Percentiles rank a stretch among this genome's conserved stretches.
phyloP scores from a whole-genome alignment of 2,329 filamentous ascomycete species.

The Colletotrichum gigasporum region DNA sequence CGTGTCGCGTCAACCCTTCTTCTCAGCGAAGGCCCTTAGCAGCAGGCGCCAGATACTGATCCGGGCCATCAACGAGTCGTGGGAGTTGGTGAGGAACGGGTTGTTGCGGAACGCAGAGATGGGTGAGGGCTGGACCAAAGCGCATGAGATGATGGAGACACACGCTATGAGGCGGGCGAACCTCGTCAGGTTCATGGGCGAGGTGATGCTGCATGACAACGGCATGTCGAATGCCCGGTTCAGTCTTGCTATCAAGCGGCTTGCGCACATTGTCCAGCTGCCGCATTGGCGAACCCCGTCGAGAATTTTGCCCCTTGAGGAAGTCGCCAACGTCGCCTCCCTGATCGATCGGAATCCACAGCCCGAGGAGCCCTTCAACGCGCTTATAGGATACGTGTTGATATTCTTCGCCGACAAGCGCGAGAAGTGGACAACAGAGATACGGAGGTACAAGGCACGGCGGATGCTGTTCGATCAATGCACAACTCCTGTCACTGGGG shows the following conservation, averaged over 20 bases:
- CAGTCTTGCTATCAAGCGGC: background rate
- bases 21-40: slow-evolving; percentile 1
- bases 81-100: background rate
- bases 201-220: slow-evolving; percentile 17
- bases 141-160: slow-evolving; percentile 2
- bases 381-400: background rate
- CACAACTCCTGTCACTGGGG: background rate
- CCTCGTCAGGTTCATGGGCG: slow-evolving; percentile 17
- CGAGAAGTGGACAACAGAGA: slow-evolving; percentile 1
- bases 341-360: no score
- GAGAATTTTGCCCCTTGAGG: background rate
- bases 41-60: slow-evolving; percentile 3
- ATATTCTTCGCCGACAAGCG: slow-evolving; percentile 10
- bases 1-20: slow-evolving; percentile 16
- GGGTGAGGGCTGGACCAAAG: background rate
- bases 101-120: background rate
- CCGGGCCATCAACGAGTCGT: background rate
- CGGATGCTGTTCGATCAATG: slow-evolving; percentile 4
- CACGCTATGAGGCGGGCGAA: background rate
- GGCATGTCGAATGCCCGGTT: slow-evolving; percentile 17
- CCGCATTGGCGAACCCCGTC: slow-evolving; percentile 5
- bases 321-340: background rate
- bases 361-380: background rate
- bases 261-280: slow-evolving; percentile 4
- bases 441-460: slow-evolving; percentile 9